Percentiles rank a stretch among this genome's conserved stretches.
Conservation (phyloP, 257 asterid genomes). For the Lycium ferocissimum region DNA sequence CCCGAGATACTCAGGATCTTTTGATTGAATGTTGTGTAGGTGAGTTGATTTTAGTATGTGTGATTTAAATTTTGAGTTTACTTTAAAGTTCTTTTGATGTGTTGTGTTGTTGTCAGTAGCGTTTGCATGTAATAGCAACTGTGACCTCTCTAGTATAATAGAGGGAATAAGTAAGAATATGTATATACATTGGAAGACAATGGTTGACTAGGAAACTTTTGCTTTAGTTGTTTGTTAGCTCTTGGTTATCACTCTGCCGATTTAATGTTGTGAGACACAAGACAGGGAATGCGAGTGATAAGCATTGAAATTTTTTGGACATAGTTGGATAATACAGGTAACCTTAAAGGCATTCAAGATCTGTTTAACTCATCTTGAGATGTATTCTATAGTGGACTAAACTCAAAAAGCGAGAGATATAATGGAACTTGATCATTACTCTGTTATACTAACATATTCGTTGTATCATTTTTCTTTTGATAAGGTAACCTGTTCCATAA, state of each 20-base stretch:
- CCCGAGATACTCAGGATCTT: slow-evolving; percentile 97
- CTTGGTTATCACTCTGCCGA: neutral
- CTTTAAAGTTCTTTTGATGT: neutral
- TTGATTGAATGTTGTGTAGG: slow-evolving; percentile 97
- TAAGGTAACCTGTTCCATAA: neutral
- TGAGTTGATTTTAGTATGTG: slow-evolving; percentile 35
- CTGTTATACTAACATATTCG: neutral
- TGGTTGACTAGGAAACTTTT: neutral
- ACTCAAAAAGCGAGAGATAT: neutral
- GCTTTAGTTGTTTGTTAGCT: neutral
- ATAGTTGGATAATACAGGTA: neutral
- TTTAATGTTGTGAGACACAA: neutral
- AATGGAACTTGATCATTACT: neutral
- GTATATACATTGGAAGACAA: neutral
- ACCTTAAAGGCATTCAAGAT: neutral
- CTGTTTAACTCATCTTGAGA: neutral
- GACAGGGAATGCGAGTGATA: neutral
- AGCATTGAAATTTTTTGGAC: neutral
- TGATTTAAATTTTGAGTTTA: neutral
- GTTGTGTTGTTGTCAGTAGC: neutral
- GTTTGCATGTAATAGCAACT: neutral
- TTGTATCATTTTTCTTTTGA: neutral
- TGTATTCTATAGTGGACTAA: neutral
- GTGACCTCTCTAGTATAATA: no score
- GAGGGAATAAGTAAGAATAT: neutral